Evolutionary conservation across 108 stramenopile species (phyloP), one percentile per base, ranked within the genome.

Genomic region (Fragilariopsis cylindrus): DNA sequence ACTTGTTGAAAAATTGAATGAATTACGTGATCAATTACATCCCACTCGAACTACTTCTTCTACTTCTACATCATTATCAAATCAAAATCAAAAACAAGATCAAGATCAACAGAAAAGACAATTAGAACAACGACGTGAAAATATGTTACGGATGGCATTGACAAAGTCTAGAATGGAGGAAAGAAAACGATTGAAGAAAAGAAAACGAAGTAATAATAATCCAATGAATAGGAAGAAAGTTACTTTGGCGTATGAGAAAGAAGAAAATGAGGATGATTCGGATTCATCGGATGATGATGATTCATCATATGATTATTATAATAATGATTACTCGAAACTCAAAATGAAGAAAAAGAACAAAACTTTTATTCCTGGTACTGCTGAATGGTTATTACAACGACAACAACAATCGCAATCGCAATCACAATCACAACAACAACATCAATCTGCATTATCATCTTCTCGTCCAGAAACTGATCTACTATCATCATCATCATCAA

Each of bases 111-210:
- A n/a, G n/a, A 39, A 45, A 52, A 30, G 55, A 47, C 47, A 48
- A n/a, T 1, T 39, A 46, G 55, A 55, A 6, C 57, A 75, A 43
- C 60, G 70, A 5, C 73, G 81, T 3, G 83, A 81, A 74, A 80
- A 84, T 48, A 16, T 58, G 18, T 43, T 75, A 7, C 65, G 79
- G 0, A 65, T 52, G 41, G 80, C 80, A 15, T 63, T 78, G 4
- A 82, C 79, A 45, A 56, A 48, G 4, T 62, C 76, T 30, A 72
- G 74, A 53, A 72, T 78, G 19, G 47, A 47, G 2, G 72, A 75
- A 39, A 49, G 75, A 2, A 80, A 84, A 71, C 73, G 63, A 55
- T 41, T 55, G 0, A 16, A 48, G 19, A 41, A 47, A 48, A 60
- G 44, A 5, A 60, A 54, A 21, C 0, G 21, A 19, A 56, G 57